Base-by-base conservation (phyloP, 108 stramenopile genomes). In the Stephanodiscus minutulus region DNA sequence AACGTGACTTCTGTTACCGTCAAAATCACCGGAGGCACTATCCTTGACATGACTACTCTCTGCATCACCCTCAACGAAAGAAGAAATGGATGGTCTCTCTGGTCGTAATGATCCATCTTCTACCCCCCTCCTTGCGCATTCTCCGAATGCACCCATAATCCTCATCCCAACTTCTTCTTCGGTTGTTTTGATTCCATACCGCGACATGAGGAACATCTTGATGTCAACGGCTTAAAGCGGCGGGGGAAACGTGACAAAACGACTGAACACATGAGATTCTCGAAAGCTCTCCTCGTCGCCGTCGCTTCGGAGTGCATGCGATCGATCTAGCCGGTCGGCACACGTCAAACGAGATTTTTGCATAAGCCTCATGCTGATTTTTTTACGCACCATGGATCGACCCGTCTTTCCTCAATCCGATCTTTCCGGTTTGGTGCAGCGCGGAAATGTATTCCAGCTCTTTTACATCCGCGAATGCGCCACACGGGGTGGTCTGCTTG, bases 381-480 rank as follows among this genome's bases (percentile, higher is more conserved):
- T 18, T 39, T 20, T 4, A 68, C 62, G 7, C 64, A 59, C 66
- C 72, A 12, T 49, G 65, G 20, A 79, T 74, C 60, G 77, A 79
- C 28, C 73, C 77, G 68, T 74, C 77, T 53, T 68, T 60, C 47
- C 77, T 59, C 66, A 79, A 33, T 22, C 74, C 67, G 25, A 37
- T 22, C n/a, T 18, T 47, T 48, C 73, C 67, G 22, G 77, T 82
- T 31, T 82, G 76, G 21, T 80, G 82, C 20, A 88, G 54, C 10
- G 84, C 86, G 6, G 67, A 73, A 31, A 88, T 83, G 54, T 88
- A 88, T 53, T 88, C 85, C 7, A 88, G 73, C 64, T 88, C 88
- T 47, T 83, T 86, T 10, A 83, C 72, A 74, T 86, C 88, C 9
- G 82, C 81, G 9, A 44, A 50, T 8, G 85, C 85, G 12, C 86